Evolutionary conservation across 306 rosid species (phyloP), one percentile per base, ranked within the genome.

Genomic region (Rosa rugosa): DNA sequence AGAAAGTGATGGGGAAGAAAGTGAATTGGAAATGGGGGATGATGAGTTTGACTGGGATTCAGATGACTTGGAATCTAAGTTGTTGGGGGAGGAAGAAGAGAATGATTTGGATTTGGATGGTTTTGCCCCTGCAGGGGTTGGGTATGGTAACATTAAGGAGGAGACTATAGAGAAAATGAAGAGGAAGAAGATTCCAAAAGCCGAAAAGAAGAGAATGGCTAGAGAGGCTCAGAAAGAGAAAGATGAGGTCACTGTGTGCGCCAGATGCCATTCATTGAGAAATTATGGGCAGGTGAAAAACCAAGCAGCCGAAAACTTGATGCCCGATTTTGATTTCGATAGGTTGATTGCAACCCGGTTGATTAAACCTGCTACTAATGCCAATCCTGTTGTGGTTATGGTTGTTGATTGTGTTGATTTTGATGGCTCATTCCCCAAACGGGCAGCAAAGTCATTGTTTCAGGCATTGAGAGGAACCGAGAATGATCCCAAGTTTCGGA

Each of bases 401-500:
- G 97, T 94, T 67, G 97, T 94, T 78, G 98, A 94, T 85, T 92
- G 95, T 84, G 93, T 94, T 77, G 97, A 94, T 87, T 92, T 94
- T 79, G 98, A 94, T 50, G 98, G 97, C 49, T 92, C 97, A 3
- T 94, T 94, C 59, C 98, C 98, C 0, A 89, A 85, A 79, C 80
- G 86, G 3, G 98, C 98, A 0, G 97, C 90, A 34, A 89, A 88
- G 53, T 91, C 97, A 14, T 77, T 92, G 89, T 94, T 94, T 75
- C 82, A 89, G 72, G 89, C 92, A 7, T 76, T 92, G 78, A 93
- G 86, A 75, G 79, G 81, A 73, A 77, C 75, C 11, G 88, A 80
- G 73, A 89, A 86, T 56, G 89, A 88, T 71, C 75, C 87, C 0
- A 89, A 87, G 86, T 76, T 75, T 72, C 86, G 86, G n/a, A 91